Conservation (phyloP, 2,329 filamentous ascomycete genomes). For the Neofusicoccum laricinum region DNA sequence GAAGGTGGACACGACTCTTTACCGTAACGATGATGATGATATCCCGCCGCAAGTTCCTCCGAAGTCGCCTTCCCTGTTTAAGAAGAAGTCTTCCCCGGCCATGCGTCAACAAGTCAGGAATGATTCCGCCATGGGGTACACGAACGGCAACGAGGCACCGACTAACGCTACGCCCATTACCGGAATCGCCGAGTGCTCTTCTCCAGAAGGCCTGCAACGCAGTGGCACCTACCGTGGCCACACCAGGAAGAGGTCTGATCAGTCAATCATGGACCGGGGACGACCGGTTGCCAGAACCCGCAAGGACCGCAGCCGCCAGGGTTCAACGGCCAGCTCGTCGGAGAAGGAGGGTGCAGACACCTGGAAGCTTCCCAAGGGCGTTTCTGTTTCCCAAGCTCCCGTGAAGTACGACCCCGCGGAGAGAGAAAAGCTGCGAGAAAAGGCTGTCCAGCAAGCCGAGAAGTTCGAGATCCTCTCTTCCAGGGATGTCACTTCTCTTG, state of each 20-base stretch:
- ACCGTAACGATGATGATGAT: conserved; percentile 23
- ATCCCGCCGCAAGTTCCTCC: conserved; percentile 35
- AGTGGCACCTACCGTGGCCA: neutral
- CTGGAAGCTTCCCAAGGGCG: conserved; percentile 37
- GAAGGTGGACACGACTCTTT: conserved; percentile 30
- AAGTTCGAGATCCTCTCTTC: conserved; percentile 41
- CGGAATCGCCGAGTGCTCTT: neutral
- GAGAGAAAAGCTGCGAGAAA: conserved; percentile 36
- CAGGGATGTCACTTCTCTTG: conserved; percentile 49
- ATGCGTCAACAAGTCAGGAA: conserved; percentile 24
- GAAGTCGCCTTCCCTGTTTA: conserved; percentile 34
- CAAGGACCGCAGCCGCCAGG: conserved; percentile 25
- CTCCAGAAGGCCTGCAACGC: conserved; percentile 4
- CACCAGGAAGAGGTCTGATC: conserved; percentile 28
- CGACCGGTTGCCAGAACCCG: conserved; percentile 29
- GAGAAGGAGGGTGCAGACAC: conserved; percentile 31
- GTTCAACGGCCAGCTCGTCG: conserved; percentile 31
- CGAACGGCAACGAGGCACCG: neutral
- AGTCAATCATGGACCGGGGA: conserved; percentile 38
- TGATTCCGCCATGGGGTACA: neutral
- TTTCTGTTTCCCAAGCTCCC: conserved; percentile 35
- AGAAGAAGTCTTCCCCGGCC: conserved; percentile 31
- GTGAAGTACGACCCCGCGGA: conserved; percentile 33
- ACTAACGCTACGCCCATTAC: neutral
- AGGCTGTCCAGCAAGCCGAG: conserved; percentile 37